These are phyloP conservation scores for Vanilla planifolia DNA, from an alignment of 106 monocot species.

Conservation along the genomic window DNA sequence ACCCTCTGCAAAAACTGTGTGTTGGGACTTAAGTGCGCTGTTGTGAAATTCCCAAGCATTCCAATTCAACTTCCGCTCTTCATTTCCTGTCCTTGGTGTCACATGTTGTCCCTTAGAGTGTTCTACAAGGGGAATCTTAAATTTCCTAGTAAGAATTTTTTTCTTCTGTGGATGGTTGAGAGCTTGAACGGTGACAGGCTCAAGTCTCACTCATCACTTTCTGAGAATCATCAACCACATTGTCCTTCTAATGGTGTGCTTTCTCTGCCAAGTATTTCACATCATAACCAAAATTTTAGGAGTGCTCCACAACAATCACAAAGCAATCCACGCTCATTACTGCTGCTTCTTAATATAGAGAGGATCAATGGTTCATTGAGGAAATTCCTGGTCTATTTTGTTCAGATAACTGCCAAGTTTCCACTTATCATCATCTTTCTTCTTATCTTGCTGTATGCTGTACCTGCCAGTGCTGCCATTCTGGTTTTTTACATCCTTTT, in stretches of 20 bases:
- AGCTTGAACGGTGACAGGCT: slow-evolving; percentile 11
- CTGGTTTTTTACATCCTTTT: slow-evolving; percentile 36
- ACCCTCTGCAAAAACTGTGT: slow-evolving; percentile 24
- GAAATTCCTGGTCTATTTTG: slow-evolving; percentile 28
- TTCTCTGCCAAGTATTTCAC: too few relatives aligned
- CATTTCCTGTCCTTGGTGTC: slow-evolving; percentile 20
- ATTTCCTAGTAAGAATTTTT: slow-evolving; percentile 15
- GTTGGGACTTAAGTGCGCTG: slow-evolving; percentile 10
- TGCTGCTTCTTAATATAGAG: slow-evolving; percentile 9
- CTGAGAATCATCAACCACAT: too few relatives aligned
- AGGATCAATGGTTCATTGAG: slow-evolving; percentile 31
- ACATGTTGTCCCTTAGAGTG: slow-evolving; percentile 8
- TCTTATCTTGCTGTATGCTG: slow-evolving; percentile 35
- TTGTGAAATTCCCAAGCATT: slow-evolving; percentile 11
- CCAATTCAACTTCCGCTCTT: slow-evolving; percentile 16
- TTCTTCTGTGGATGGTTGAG: slow-evolving; percentile 24
- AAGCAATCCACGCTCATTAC: too few relatives aligned
- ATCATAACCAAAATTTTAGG: too few relatives aligned
- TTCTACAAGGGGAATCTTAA: slow-evolving; percentile 19
- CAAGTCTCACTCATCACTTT: slow-evolving; percentile 1
- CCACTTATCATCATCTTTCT: slow-evolving; percentile 43
- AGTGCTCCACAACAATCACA: too few relatives aligned
- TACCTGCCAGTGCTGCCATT: slow-evolving; percentile 42
- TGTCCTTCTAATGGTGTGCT: too few relatives aligned
- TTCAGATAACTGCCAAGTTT: slow-evolving; percentile 40